Conservation (phyloP, 257 asterid genomes). For the Solanum etuberosum region DNA sequence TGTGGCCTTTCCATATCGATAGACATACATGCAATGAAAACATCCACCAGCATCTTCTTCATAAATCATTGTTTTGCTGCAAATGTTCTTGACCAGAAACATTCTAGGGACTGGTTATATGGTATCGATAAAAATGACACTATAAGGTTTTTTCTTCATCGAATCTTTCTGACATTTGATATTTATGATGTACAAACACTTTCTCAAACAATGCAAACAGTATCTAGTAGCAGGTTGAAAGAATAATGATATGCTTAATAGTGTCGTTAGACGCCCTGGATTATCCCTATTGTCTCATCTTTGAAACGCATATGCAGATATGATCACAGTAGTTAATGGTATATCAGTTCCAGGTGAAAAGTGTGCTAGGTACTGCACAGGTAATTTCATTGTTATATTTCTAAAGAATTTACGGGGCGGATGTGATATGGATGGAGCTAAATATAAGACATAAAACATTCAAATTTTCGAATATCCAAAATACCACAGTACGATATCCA, state of each 20-base stretch:
- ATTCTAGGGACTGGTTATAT: neutral
- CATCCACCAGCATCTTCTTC: neutral
- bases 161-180: neutral
- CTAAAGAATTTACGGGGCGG: too few relatives aligned
- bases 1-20: neutral
- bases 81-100: neutral
- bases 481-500: too few relatives aligned
- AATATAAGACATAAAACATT: too few relatives aligned
- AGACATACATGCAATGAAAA: neutral
- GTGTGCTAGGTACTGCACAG: neutral
- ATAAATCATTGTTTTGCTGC: neutral
- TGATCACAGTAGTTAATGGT: neutral
- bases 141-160: neutral
- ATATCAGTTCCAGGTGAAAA: neutral
- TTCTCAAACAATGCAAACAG: neutral
- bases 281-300: neutral
- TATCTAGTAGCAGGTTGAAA: neutral
- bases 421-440: too few relatives aligned
- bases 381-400: too few relatives aligned
- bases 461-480: too few relatives aligned
- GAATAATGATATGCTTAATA: neutral
- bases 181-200: neutral
- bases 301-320: neutral
- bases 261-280: neutral
- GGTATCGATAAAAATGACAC: neutral